phyloP scores from a whole-genome alignment of 1,284 basidiomycete genomes.

The Entoloma clypeatum region DNA sequence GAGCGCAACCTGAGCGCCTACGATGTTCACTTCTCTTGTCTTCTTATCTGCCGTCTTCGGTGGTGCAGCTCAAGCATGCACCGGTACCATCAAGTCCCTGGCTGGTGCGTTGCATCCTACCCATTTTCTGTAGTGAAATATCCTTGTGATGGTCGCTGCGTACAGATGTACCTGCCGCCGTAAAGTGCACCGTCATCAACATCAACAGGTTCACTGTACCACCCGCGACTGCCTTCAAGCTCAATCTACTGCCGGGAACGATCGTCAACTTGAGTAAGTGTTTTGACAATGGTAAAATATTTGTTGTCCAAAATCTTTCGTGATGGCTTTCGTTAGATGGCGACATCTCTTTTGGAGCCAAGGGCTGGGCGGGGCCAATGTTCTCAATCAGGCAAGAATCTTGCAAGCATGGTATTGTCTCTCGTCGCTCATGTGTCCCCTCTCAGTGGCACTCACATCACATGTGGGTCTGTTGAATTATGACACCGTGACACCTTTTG shows the following conservation, averaged over 20 bases:
- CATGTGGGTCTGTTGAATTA: conserved; percentile 28
- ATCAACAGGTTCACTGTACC: conserved; percentile 47
- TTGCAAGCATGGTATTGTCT: too few species aligned
- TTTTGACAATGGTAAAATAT: conserved; percentile 7
- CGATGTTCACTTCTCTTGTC: too few species aligned
- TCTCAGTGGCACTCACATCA: conserved; percentile 35
- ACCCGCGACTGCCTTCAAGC: conserved; percentile 37
- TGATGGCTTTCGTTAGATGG: conserved; percentile 34
- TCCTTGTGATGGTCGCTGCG: neutral
- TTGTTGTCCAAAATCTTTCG: neutral
- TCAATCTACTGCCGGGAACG: conserved; percentile 36
- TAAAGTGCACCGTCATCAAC: conserved; percentile 44
- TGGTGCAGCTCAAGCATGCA: too few species aligned
- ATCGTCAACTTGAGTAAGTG: conserved; percentile 45
- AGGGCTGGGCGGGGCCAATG: conserved; percentile 43
- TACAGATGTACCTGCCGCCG: conserved; percentile 39
- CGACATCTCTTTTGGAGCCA: conserved; percentile 41
- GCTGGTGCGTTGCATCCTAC: too few species aligned
- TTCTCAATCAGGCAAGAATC: conserved; percentile 33
- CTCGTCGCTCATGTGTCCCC: neutral
- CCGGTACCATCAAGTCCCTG: too few species aligned
- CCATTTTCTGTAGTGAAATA: too few species aligned
- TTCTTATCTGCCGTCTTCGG: too few species aligned
- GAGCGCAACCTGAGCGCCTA: too few species aligned
- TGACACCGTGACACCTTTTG: neutral